A percentile compares a stretch with the other conserved stretches of the same genome.
Conservation (phyloP, 306 rosid genomes). For the Hippophae rhamnoides region DNA sequence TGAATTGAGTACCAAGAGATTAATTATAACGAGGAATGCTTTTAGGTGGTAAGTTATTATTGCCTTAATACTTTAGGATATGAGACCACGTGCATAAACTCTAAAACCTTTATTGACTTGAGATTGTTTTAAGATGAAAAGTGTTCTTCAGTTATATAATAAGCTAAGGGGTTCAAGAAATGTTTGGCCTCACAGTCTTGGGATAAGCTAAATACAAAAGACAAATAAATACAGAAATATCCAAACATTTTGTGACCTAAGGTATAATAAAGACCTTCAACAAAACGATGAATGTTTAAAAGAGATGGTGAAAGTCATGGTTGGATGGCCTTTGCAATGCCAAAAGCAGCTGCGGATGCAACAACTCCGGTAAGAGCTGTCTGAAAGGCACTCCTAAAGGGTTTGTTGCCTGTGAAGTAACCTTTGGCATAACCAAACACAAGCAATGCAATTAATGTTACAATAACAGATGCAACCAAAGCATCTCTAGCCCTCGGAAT, state of each 20-base stretch:
- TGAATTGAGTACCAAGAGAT: too few relatives aligned
- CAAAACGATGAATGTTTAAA: neutral
- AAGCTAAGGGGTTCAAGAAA: too few relatives aligned
- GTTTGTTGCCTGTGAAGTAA: constrained; percentile 60
- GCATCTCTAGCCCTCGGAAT: constrained; percentile 57
- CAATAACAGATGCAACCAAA: constrained; percentile 37
- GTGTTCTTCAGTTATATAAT: too few relatives aligned
- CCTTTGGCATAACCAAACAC: constrained; percentile 86
- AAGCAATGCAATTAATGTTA: constrained; percentile 59
- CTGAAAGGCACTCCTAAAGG: constrained; percentile 66
- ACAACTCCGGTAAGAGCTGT: constrained; percentile 75
- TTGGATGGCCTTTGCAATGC: constrained; percentile 68
- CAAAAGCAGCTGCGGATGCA: constrained; percentile 79
- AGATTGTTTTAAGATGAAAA: too few relatives aligned
- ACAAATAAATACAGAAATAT: neutral
- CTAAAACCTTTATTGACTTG: too few relatives aligned
- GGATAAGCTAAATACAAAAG: too few relatives aligned
- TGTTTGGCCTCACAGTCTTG: too few relatives aligned
- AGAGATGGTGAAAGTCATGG: constrained; percentile 15
- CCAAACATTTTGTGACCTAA: neutral
- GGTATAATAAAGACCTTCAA: constrained; percentile 1
- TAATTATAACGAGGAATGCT: too few relatives aligned
- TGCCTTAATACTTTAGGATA: too few relatives aligned
- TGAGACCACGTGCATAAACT: too few relatives aligned
- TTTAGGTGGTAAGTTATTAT: too few relatives aligned